These are phyloP conservation scores for Aspergillus indologenus DNA, from an alignment of 495 filamentous ascomycete species.

Conservation along the genomic window DNA sequence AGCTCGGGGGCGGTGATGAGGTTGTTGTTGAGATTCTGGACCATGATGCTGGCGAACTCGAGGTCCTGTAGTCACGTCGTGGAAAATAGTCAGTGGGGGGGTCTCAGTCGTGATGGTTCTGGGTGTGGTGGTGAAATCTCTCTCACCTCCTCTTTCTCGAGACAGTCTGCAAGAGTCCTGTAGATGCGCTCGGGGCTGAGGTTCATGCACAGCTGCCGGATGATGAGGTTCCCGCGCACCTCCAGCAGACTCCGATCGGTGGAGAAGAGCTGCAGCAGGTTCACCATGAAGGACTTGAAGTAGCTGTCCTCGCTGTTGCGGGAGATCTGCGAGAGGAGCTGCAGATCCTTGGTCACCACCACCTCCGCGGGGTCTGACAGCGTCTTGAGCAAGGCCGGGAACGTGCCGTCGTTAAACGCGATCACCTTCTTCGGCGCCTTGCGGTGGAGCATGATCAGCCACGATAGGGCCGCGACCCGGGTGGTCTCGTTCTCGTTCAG, in stretches of 20 bases:
- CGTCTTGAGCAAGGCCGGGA: slow-evolving; percentile 93
- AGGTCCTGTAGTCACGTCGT: slow-evolving; percentile 56
- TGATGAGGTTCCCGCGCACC: slow-evolving; percentile 91
- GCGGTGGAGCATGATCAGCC: slow-evolving; percentile 95
- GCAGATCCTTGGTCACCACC: slow-evolving; percentile 92
- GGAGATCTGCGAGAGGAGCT: slow-evolving; percentile 93
- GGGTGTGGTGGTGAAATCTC: neutral
- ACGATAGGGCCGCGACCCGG: slow-evolving; percentile 85
- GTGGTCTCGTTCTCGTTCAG: slow-evolving; percentile 96
- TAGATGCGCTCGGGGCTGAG: slow-evolving; percentile 95
- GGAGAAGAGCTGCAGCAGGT: slow-evolving; percentile 88
- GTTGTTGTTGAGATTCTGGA: slow-evolving; percentile 98
- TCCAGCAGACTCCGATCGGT: slow-evolving; percentile 90
- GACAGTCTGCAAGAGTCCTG: slow-evolving; percentile 89
- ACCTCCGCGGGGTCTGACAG: slow-evolving; percentile 93
- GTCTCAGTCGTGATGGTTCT: slow-evolving; percentile 10
- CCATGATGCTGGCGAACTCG: slow-evolving; percentile 99
- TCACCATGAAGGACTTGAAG: slow-evolving; percentile 97
- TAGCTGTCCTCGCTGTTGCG: slow-evolving; percentile 95
- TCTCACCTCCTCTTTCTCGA: slow-evolving; percentile 86
- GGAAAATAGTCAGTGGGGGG: too few species aligned
- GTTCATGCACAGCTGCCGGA: slow-evolving; percentile 89
- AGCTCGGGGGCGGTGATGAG: slow-evolving; percentile 96
- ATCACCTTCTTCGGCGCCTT: slow-evolving; percentile 93
- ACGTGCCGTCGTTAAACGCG: slow-evolving; percentile 95